A percentile compares a stretch with the other conserved stretches of the same genome.
phyloP scores from a whole-genome alignment of 2,329 filamentous ascomycete species.

The Monosporascus sp. region DNA sequence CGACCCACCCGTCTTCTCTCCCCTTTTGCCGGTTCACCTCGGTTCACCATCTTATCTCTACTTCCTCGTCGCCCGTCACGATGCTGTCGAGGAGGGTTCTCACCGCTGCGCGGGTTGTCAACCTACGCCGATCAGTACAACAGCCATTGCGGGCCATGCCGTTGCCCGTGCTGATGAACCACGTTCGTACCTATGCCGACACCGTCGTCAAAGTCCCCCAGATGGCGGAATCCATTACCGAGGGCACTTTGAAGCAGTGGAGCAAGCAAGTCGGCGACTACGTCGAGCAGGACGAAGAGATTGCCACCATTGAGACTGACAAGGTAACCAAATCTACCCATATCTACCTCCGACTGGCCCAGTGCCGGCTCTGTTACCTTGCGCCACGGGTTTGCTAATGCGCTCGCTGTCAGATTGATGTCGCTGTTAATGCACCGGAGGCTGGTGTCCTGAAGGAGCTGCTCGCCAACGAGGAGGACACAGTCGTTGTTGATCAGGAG shows the following conservation, averaged over 20 bases:
- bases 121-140: conserved; percentile 27
- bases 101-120: conserved; percentile 36
- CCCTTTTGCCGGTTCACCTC: background rate
- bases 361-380: background rate
- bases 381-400: conserved; percentile 3
- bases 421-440: conserved; percentile 89
- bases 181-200: conserved; percentile 66
- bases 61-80: background rate
- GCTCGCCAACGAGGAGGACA: conserved; percentile 88
- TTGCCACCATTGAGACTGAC: conserved; percentile 98
- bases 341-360: background rate
- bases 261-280: conserved; percentile 88
- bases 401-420: conserved; percentile 66
- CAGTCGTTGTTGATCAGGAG: conserved; percentile 89
- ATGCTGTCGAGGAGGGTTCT: conserved; percentile 30
- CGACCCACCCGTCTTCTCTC: background rate
- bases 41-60: background rate
- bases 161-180: conserved; percentile 47
- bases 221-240: conserved; percentile 98
- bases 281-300: conserved; percentile 93
- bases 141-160: conserved; percentile 39
- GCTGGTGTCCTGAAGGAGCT: conserved; percentile 89
- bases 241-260: conserved; percentile 95
- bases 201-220: conserved; percentile 87
- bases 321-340: conserved; percentile 55